phyloP scores from a whole-genome alignment of 768 basidiomycete genomes.

The Phanerochaete sordida region DNA sequence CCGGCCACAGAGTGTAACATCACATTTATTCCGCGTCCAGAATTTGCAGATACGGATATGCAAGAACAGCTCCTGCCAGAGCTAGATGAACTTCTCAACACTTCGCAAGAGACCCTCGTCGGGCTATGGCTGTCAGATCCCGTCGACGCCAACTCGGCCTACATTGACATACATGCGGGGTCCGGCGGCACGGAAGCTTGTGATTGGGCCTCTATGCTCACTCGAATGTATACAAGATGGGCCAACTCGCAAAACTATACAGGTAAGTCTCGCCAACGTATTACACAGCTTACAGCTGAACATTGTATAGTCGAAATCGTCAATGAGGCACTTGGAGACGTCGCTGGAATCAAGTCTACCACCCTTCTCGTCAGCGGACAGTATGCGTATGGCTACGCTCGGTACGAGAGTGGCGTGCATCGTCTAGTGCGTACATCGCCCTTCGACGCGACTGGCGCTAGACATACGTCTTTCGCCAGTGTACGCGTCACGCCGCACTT shows the following conservation, averaged over 20 bases:
- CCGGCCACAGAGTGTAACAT: background rate
- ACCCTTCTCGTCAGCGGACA: slow-evolving; percentile 14
- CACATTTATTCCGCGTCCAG: slow-evolving; percentile 1
- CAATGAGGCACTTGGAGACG: slow-evolving; percentile 10
- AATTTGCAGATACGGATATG: slow-evolving; percentile 9
- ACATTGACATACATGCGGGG: slow-evolving; percentile 15
- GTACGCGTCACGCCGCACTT: slow-evolving; percentile 17
- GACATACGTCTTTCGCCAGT: slow-evolving; percentile 12
- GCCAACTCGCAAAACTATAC: slow-evolving; percentile 13
- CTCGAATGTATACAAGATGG: slow-evolving; percentile 19
- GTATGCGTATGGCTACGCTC: slow-evolving; percentile 18
- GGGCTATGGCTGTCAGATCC: slow-evolving; percentile 12
- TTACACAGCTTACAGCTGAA: background rate
- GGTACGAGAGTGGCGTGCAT: slow-evolving; percentile 18
- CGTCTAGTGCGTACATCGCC: slow-evolving; percentile 9
- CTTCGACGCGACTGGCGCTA: slow-evolving; percentile 4
- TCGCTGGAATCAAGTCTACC: slow-evolving; percentile 6
- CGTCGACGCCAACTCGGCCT: slow-evolving; percentile 16
- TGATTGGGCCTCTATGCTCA: slow-evolving; percentile 16
- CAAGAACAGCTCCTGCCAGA: slow-evolving; percentile 11
- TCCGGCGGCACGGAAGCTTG: slow-evolving; percentile 14
- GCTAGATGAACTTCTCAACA: slow-evolving; percentile 6
- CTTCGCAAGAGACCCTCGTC: slow-evolving; percentile 8
- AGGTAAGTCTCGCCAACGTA: background rate
- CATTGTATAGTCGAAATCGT: slow-evolving; percentile 12